phyloP scores from a whole-genome alignment of 2,329 filamentous ascomycete species.

The Colletotrichum echinochloae region DNA sequence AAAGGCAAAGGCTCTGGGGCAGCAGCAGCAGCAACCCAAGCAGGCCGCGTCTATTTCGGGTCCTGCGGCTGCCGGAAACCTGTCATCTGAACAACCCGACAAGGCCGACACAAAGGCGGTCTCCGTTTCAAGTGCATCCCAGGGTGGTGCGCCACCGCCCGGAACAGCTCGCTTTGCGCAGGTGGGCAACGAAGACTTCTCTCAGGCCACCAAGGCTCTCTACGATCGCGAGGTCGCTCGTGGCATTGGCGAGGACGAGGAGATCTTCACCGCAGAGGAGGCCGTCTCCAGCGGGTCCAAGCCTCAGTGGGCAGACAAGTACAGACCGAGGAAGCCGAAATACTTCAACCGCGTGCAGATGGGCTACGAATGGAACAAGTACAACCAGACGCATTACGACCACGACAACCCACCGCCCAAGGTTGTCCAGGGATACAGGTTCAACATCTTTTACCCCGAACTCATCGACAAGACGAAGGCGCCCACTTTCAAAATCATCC shows the following conservation, averaged over 20 bases:
- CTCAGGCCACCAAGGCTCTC: conserved; percentile 85
- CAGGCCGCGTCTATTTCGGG: conserved; percentile 52
- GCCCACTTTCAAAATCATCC: conserved; percentile 94
- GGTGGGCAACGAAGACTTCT: conserved; percentile 81
- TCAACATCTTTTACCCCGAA: conserved; percentile 99
- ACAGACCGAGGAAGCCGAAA: conserved; percentile 89
- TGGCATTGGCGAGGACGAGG: conserved; percentile 92
- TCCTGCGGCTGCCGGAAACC: conserved; percentile 27
- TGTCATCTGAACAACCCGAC: conserved; percentile 34
- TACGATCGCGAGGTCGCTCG: conserved; percentile 94
- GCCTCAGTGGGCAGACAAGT: conserved; percentile 85
- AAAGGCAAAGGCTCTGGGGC: conserved; percentile 64
- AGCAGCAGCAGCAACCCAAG: conserved; percentile 37
- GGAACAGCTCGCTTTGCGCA: conserved; percentile 77
- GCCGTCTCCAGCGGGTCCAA: conserved; percentile 73
- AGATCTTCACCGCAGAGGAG: conserved; percentile 94
- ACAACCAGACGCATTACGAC: conserved; percentile 99
- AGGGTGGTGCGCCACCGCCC: conserved; percentile 58
- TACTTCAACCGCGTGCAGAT: conserved; percentile 99
- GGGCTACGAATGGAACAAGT: conserved; percentile 99
- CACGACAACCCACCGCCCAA: conserved; percentile 98
- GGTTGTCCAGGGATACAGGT: conserved; percentile 98
- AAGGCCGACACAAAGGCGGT: conserved; percentile 45
- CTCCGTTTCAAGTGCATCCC: conserved; percentile 23
- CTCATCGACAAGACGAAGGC: conserved; percentile 95